Percentiles rank a stretch among this genome's conserved stretches.
Evolutionary conservation across 352 stramenopile genomes (phyloP).

Genomic region (Phytopythium kandeliae): DNA sequence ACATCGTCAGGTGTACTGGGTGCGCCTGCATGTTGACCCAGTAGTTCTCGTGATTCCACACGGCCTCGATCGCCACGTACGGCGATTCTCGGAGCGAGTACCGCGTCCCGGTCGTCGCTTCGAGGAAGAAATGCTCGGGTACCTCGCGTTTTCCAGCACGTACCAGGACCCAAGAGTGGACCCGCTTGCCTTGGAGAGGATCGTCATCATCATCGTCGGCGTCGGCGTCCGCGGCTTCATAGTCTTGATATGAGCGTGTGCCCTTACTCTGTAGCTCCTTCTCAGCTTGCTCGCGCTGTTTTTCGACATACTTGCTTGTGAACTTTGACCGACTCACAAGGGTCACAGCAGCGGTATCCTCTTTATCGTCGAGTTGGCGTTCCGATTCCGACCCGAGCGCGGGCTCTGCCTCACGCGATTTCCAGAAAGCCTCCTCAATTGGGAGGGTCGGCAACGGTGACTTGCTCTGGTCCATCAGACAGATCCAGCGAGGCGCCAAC

Average conservation of each 20-base stretch:
- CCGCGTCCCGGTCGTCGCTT: constrained; percentile 86
- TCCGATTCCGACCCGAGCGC: neutral
- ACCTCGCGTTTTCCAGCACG: constrained; percentile 88
- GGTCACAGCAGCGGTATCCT: constrained; percentile 17
- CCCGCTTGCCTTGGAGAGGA: constrained; percentile 55
- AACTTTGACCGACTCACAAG: constrained; percentile 55
- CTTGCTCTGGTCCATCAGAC: constrained; percentile 87
- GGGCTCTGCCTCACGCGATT: constrained; percentile 27
- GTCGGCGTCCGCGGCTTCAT: constrained; percentile 26
- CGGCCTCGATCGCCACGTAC: constrained; percentile 83
- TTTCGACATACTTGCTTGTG: constrained; percentile 59
- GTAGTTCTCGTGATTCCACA: constrained; percentile 95
- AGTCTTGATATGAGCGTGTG: constrained; percentile 28
- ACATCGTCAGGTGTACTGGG: constrained; percentile 52
- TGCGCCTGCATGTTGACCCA: constrained; percentile 94
- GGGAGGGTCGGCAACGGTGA: constrained; percentile 55
- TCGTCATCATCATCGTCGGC: constrained; percentile 74
- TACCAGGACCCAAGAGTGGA: constrained; percentile 92
- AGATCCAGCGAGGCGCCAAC: constrained; percentile 83
- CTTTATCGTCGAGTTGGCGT: neutral
- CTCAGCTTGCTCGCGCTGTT: constrained; percentile 38
- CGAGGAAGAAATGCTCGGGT: constrained; percentile 85
- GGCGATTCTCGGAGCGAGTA: constrained; percentile 79
- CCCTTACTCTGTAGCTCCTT: constrained; percentile 37
- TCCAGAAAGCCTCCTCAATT: constrained; percentile 41